phyloP scores from a whole-genome alignment of 345 rosid species.

The Eucalyptus urophylla region DNA sequence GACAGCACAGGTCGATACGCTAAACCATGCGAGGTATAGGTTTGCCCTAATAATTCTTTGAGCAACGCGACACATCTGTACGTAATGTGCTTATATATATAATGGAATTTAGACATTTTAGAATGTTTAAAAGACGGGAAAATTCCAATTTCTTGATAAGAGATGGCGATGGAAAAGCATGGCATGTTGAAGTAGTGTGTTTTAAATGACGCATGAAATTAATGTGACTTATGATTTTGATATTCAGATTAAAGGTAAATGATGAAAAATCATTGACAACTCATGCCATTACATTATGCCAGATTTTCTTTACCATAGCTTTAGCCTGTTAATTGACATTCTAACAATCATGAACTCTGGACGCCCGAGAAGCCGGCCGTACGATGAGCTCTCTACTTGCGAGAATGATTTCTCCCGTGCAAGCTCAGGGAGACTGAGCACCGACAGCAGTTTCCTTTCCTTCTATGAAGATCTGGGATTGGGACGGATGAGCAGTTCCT shows the following conservation, averaged over 20 bases:
- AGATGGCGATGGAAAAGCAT: not conserved
- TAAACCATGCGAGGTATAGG: not conserved
- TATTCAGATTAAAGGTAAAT: not conserved
- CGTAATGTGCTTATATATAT: not conserved
- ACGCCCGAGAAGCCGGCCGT: not conserved
- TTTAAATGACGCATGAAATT: not conserved
- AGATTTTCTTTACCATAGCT: not conserved
- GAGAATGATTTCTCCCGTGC: constrained; percentile 4
- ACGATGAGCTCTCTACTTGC: constrained; percentile 23
- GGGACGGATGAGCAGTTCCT: not conserved
- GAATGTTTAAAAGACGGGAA: not conserved
- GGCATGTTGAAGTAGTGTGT: not conserved
- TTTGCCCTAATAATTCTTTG: not conserved
- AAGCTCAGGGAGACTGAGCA: constrained; percentile 20
- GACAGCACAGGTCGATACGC: not conserved
- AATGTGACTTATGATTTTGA: not conserved
- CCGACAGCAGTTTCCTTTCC: constrained; percentile 21
- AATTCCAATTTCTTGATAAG: not conserved
- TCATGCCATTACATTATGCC: not conserved
- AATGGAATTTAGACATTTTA: not conserved
- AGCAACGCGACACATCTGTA: not conserved
- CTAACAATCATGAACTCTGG: not conserved
- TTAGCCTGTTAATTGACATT: not conserved
- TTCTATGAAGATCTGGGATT: constrained; percentile 40
- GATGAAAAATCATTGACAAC: not conserved